Conservation (phyloP, 805 yeast species). For the Suhomyces emberorum region DNA sequence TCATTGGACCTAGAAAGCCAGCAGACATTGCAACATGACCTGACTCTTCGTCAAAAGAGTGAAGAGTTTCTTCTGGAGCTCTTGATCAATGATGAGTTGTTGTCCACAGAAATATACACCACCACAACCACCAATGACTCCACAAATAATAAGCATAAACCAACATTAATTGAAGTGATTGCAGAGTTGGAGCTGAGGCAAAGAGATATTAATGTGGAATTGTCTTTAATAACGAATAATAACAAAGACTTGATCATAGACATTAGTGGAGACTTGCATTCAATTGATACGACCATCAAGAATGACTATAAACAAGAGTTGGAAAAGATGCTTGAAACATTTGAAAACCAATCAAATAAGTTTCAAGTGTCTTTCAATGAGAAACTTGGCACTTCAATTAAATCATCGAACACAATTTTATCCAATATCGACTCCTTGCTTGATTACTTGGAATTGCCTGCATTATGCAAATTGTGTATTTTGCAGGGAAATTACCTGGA, state of each 20-base stretch:
- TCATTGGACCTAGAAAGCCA: constrained; percentile 24
- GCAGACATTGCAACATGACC: constrained; percentile 17
- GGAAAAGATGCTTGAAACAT: constrained; percentile 10
- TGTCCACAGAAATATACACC: constrained; percentile 43
- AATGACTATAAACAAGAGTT: constrained; percentile 15
- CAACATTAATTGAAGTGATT: constrained; percentile 60
- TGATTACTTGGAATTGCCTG: constrained; percentile 80
- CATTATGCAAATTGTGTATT: constrained; percentile 79
- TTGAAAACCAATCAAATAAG: constrained; percentile 8
- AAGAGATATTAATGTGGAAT: constrained; percentile 43
- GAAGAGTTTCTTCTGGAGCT: constrained; percentile 36
- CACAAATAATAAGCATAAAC: constrained; percentile 9
- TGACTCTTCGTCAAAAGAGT: constrained; percentile 17
- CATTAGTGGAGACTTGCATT: constrained; percentile 30
- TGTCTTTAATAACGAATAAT: constrained; percentile 38
- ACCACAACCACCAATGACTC: constrained; percentile 26
- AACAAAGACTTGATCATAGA: constrained; percentile 48
- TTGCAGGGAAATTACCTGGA: constrained; percentile 84
- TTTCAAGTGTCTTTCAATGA: constrained; percentile 21
- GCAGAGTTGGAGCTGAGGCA: constrained; percentile 68
- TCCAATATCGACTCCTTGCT: constrained; percentile 67
- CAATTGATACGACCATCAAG: constrained; percentile 22
- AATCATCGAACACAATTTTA: constrained; percentile 37
- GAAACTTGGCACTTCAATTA: constrained; percentile 17
- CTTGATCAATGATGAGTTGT: constrained; percentile 46